Base-by-base conservation (phyloP, 192 early-diverging fungal genomes). In the Chytriomyces confervae region DNA sequence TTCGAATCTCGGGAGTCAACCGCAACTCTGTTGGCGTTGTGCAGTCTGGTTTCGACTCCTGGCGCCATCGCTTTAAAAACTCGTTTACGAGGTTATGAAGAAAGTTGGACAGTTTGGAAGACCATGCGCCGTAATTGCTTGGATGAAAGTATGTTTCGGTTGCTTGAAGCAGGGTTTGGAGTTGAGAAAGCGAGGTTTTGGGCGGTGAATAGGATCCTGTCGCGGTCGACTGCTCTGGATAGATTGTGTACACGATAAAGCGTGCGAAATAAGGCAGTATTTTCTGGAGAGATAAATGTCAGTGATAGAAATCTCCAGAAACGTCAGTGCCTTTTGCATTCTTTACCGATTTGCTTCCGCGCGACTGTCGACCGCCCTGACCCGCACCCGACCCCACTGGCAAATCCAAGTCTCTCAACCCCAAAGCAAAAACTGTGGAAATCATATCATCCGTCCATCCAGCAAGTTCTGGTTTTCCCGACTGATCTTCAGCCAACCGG, bases 91-190 rank as follows among this genome's bases (percentile, higher is more conserved):
- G 76, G 47, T 86, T 82, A 36, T 91, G 89, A 69, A 94, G 53
- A 72, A 98, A 92, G 18, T 88, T 83, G 0, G 93, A 87, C 7
- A 98, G 87, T 7, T 82, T 81, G 60, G 85, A 85, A 23, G 93
- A 93, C 96, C 96, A 98, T 63, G 79, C 76, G 5, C 96, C 96
- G 75, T 86, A 85, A 85, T 98, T 98, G n/a, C 94, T 94, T 11
- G 96, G 96, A 81, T 98, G 95, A 74, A 87, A 95, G 76, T 91
- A 97, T 0, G 92, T 91, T 82, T 98, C 96, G 36, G 91, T 89
- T 61, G 95, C 94, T 72, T 92, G 92, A 65, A 98, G 93, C 24
- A 96, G 72, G 73, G 92, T 87, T 11, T 84, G 80, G 57, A 98
- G 86, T 72, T 91, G 89, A 46, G 86, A 76, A 47, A 94, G 67